Base-by-base conservation (phyloP, 352 stramenopile genomes). In the Aphanomyces invadans region DNA sequence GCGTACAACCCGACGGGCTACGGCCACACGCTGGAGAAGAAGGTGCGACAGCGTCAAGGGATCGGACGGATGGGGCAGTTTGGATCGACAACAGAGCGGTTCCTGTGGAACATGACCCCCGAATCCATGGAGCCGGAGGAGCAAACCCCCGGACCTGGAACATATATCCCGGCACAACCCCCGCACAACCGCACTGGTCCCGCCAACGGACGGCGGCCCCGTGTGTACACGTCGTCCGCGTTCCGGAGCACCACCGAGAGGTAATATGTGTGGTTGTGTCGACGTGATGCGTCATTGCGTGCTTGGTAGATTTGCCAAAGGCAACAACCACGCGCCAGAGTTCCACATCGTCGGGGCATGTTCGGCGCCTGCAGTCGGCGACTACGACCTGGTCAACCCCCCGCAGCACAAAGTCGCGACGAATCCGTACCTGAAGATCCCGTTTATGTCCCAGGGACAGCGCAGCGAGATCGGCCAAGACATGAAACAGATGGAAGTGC, bases 1-100 rank as follows among this genome's bases (percentile, higher is more conserved):
- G n/a, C 60, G 32, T 67, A 67, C 36, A 67, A n/a, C 42, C 42
- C 60, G 7, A 32, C 32, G 9, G 60, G 60, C 21, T 44, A 67
- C 15, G 60, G 57, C 49, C 26, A 57, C 1, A 89, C 83, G 1
- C 62, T 90, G 0, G 74, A 79, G n/a, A 71, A 82, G 15, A 31
- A 72, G 4, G 76, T 88, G 23, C 74, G 74, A 69, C 65, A 72
- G 3, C 79, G 78, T 36, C 70, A 83, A 11, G 73, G 71, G 7
- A 75, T 90, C 19, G 83, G 83, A 1, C 78, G 83, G 45, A 82
- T 83, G 48, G 81, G 83, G 29, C 74, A 87, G 19, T 91, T 91
- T 65, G 83, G 83, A n/a, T 81, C 81, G 12, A 91, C 75, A 2
- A 83, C 83, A 0, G 80, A 89, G 65, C 76, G 83, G n/a, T 77